Conservation (phyloP, 1,139 yeast species). For the Pichia sp. region DNA sequence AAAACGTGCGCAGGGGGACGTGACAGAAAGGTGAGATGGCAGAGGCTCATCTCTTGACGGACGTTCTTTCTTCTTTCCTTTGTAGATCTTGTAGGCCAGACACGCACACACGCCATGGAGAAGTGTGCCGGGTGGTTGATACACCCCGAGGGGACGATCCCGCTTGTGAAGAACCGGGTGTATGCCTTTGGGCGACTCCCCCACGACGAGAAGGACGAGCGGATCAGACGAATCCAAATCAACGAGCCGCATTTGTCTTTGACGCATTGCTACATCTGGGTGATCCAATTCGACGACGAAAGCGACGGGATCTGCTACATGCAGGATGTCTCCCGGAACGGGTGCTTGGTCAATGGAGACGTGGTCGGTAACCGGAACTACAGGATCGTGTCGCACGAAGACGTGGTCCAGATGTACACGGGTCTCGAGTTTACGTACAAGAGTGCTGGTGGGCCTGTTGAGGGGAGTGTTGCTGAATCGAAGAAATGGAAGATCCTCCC, state of each 20-base stretch:
- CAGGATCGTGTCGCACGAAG: slow-evolving; percentile 45
- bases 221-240: slow-evolving; percentile 16
- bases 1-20: too few relatives aligned
- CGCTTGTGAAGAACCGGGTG: slow-evolving; percentile 60
- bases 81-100: too few relatives aligned
- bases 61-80: too few relatives aligned
- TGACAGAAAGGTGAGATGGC: too few relatives aligned
- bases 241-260: slow-evolving; percentile 21
- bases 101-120: not conserved
- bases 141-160: slow-evolving; percentile 21
- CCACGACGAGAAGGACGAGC: slow-evolving; percentile 48
- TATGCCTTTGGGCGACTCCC: slow-evolving; percentile 57
- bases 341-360: slow-evolving; percentile 45
- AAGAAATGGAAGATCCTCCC: slow-evolving; percentile 44
- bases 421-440: slow-evolving; percentile 4
- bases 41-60: too few relatives aligned
- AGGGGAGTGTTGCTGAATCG: not conserved
- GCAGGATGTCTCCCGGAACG: slow-evolving; percentile 54
- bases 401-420: slow-evolving; percentile 34
- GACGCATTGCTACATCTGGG: slow-evolving; percentile 30
- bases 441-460: too few relatives aligned
- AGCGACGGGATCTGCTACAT: slow-evolving; percentile 51
- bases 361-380: slow-evolving; percentile 25
- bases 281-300: slow-evolving; percentile 44
- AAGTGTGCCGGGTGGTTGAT: slow-evolving; percentile 2